Conservation (phyloP, 208 protist genomes). For the Leishmania guyanensis region DNA sequence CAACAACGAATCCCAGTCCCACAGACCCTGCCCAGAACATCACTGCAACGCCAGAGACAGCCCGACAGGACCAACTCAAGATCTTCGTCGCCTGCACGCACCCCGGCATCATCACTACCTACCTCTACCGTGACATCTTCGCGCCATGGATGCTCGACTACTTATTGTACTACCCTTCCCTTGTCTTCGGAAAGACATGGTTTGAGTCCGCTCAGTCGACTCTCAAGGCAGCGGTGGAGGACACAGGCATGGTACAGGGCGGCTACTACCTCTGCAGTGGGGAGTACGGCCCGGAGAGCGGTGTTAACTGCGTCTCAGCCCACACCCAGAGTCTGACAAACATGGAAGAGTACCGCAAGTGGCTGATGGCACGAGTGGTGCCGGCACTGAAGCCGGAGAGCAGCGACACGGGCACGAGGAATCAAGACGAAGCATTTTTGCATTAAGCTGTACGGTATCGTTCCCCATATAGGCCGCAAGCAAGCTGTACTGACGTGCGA, state of each 20-base stretch:
- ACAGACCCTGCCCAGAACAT: neutral
- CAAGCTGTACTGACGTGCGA: neutral
- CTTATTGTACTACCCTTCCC: slow-evolving; percentile 80
- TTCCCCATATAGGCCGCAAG: neutral
- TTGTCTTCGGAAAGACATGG: slow-evolving; percentile 85
- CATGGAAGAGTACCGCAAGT: slow-evolving; percentile 49
- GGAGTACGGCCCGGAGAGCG: slow-evolving; percentile 68
- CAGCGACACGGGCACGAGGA: neutral
- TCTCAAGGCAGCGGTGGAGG: slow-evolving; percentile 58
- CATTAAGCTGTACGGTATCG: neutral
- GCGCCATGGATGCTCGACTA: slow-evolving; percentile 67
- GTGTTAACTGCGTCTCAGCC: slow-evolving; percentile 64
- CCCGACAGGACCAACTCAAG: slow-evolving; percentile 28
- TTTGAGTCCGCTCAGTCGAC: slow-evolving; percentile 76
- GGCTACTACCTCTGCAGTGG: slow-evolving; percentile 84
- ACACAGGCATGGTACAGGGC: slow-evolving; percentile 56
- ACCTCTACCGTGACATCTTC: slow-evolving; percentile 85
- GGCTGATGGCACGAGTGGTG: slow-evolving; percentile 47
- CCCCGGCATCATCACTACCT: slow-evolving; percentile 77
- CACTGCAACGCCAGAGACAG: neutral
- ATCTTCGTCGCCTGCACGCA: slow-evolving; percentile 82
- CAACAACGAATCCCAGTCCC: neutral
- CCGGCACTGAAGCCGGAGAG: slow-evolving; percentile 3
- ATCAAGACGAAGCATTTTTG: neutral
- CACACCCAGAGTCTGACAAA: slow-evolving; percentile 42